A percentile compares a stretch with the other conserved stretches of the same genome.
Conservation (phyloP, 306 rosid genomes). For the Oemleria cerasiformis region DNA sequence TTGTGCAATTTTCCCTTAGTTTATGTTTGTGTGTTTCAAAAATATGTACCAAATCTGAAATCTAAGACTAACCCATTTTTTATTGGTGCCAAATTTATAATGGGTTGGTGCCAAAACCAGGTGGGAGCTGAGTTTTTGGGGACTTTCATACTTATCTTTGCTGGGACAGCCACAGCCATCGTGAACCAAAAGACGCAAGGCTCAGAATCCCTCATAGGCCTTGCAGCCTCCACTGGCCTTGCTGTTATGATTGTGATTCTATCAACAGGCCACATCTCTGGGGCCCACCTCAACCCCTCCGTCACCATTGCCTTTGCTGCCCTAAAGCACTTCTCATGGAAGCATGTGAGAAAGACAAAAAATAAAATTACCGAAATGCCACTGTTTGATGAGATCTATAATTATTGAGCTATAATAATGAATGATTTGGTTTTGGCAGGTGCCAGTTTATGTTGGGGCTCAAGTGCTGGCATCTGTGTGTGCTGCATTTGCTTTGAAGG, state of each 20-base stretch:
- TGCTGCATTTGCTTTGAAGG: constrained; percentile 67
- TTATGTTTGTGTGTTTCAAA: neutral
- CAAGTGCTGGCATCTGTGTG: constrained; percentile 69
- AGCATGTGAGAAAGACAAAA: constrained; percentile 35
- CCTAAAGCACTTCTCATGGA: constrained; percentile 84
- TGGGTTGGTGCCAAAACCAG: constrained; percentile 38
- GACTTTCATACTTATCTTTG: constrained; percentile 67
- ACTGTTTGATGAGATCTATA: neutral
- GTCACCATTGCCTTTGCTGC: constrained; percentile 90
- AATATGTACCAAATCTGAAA: neutral
- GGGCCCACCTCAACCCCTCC: constrained; percentile 90
- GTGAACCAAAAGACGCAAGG: constrained; percentile 67
- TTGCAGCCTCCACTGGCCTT: constrained; percentile 68
- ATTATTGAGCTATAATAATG: neutral
- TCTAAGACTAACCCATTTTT: constrained; percentile 15
- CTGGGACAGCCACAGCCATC: constrained; percentile 68
- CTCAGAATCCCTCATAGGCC: constrained; percentile 61
- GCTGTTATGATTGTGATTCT: constrained; percentile 74
- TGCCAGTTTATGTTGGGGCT: constrained; percentile 73
- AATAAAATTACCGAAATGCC: neutral
- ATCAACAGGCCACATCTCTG: constrained; percentile 85
- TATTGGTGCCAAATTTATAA: neutral
- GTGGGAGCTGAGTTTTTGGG: constrained; percentile 95
- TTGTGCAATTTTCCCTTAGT: neutral
- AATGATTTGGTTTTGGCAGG: constrained; percentile 33